Evolutionary conservation across 306 rosid species (phyloP).

Genomic region (Acmispon strigosus): DNA sequence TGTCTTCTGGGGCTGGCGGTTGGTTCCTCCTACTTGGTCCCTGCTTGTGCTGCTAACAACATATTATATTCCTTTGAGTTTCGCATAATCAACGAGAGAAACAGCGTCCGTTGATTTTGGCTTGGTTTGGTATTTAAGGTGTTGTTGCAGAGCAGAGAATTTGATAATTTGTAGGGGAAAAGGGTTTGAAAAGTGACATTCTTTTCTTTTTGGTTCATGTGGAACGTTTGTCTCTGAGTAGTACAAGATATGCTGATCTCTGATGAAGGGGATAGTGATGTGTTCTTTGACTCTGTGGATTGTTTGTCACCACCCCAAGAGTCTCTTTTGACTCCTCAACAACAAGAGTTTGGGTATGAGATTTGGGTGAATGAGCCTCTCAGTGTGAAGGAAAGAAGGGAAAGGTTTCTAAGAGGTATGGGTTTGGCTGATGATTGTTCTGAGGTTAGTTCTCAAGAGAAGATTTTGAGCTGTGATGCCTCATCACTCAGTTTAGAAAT

Average conservation of each 20-base stretch:
- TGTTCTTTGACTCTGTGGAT: constrained; percentile 74
- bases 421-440: constrained; percentile 43
- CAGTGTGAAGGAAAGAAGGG: constrained; percentile 69
- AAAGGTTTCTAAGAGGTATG: constrained; percentile 46
- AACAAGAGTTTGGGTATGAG: constrained; percentile 35
- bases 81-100: constrained; percentile 29
- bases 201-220: constrained; percentile 47
- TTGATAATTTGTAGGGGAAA: neutral
- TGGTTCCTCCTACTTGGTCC: constrained; percentile 50
- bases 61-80: constrained; percentile 27
- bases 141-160: neutral
- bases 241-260: constrained; percentile 68
- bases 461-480: constrained; percentile 11
- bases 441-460: constrained; percentile 15
- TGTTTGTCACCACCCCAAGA: constrained; percentile 44
- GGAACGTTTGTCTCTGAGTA: constrained; percentile 33
- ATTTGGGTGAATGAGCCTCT: constrained; percentile 72
- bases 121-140: constrained; percentile 26
- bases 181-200: constrained; percentile 9
- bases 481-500: constrained; percentile 14
- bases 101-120: constrained; percentile 41
- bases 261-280: constrained; percentile 45
- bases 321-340: constrained; percentile 19
- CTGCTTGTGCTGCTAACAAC: neutral
- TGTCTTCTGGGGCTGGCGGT: constrained; percentile 23